Evolutionary conservation across 495 filamentous ascomycete genomes (phyloP), one percentile per base, ranked within the genome.

Genomic region (Pyrenopolyporus hunteri): DNA sequence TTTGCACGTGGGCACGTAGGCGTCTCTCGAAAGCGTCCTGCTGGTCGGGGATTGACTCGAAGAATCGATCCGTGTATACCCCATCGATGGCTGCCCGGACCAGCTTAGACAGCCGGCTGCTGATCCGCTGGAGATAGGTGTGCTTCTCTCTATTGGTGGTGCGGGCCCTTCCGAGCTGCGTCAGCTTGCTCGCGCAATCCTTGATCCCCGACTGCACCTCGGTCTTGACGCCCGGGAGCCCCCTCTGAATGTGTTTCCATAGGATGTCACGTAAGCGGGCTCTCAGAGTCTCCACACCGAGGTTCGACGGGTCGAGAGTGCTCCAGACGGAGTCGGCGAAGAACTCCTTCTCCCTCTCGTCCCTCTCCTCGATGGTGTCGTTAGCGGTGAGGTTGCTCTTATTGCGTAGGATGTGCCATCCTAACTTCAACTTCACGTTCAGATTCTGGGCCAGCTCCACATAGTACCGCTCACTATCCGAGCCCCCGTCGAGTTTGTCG

Each of bases 361-460:
- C 73, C 7, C 76, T 69, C 26, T 77, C 69, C 6, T 45, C 54
- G 7, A 76, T 57, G 3, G 69, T 69, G 20, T 50, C 70, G 22
- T 70, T 47, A 5, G 72, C 63, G 46, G 74, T 74, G 26, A 78
- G 68, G 25, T 63, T 67, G 35, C 75, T 66, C 43, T 70, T 71
- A 51, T 84, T 84, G 16, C 69, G 72, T 11, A 85, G 60, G 2
- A 80, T 70, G 63, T 82, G 79, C 79, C 78, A 83, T 0, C 80
- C 80, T 1, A 82, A 75, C 33, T 59, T 46, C 19, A 83, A 71
- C 26, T 75, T 62, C 7, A 79, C 72, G 11, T 81, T 72, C 43
- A 77, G 57, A 40, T 84, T 84, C 49, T 69, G 76, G 13, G 76
- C 76, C 4, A 82, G 54, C 10, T 67, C 66, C 0, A 79, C 46